Evolutionary conservation across 2,329 filamentous ascomycete species (phyloP), one percentile per base, ranked within the genome.

Genomic region (Diaporthe vaccinii): DNA sequence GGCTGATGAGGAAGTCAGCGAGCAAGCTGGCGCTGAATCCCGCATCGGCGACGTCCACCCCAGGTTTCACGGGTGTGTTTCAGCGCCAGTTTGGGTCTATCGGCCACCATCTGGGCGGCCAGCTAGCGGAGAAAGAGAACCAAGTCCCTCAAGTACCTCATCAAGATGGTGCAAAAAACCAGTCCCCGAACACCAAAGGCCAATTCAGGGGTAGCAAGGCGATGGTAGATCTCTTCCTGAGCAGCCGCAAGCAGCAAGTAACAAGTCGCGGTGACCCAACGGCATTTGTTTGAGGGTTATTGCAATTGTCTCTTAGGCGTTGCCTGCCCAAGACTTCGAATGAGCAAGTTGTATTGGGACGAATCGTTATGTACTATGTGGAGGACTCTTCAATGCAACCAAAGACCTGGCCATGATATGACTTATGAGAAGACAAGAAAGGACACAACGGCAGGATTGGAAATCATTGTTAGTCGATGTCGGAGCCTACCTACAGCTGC

Each of bases 191-290:
- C 4, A 28, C n/a, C 25, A 73, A 71, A 44, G n/a, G 57, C 31
- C 55, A 67, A 7, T 28, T 46, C 14, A 44, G 67, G 25, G 68
- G 74, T 1, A 65, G 68, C 39, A 76, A 76, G 49, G 72, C 68
- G 25, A 77, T 77, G 76, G 76, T 76, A 34, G 76, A 77, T 6
- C 34, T 74, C 28, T 76, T 77, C n/a, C 61, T 77, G 7, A 76
- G 44, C 61, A 72, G 31, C 20, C 74, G 76, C 14, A 74, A 61
- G 44, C 57, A 68, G n/a, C 61, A 62, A 28, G 62, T 39, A 44
- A 34, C 25, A 8, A 71, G 72, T 15, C 44, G 51, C 31, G 76
- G 62, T 31, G 76, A 76, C 15, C 49, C 61, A 22, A 41, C 62
- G 15, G 71, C 76, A 28, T 76, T 77, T 49, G 14, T 77, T 20